These are phyloP conservation scores for Dactylellina cionopaga DNA, from an alignment of 2,329 filamentous ascomycete genomes.

Conservation along the genomic window DNA sequence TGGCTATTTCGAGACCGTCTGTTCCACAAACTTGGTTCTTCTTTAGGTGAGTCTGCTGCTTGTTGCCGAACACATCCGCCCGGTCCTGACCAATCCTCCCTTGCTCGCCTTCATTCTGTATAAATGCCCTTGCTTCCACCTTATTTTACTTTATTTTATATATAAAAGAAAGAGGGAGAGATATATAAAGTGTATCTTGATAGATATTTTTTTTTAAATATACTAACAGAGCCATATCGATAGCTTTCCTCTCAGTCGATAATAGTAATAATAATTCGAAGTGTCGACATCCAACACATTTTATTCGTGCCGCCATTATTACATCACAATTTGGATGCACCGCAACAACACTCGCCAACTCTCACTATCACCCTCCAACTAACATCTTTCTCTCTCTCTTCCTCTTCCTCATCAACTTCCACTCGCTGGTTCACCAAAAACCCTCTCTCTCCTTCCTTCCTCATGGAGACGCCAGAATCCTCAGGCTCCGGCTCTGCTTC, in stretches of 20 bases:
- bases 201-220: too few species aligned
- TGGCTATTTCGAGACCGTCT: neutral
- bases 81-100: neutral
- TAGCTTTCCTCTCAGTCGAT: neutral
- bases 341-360: neutral
- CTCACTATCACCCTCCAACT: neutral
- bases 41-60: neutral
- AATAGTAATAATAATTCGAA: too few species aligned
- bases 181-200: too few species aligned
- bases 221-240: neutral
- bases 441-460: neutral
- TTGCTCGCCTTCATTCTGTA: constrained; percentile 7
- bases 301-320: neutral
- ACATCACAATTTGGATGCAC: neutral
- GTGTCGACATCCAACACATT: too few species aligned
- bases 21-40: neutral
- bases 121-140: neutral
- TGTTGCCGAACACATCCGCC: constrained; percentile 16
- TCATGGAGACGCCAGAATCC: constrained; percentile 49
- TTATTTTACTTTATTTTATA: neutral
- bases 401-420: neutral
- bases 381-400: neutral
- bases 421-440: neutral
- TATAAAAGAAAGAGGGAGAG: too few species aligned
- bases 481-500: constrained; percentile 34